Evolutionary conservation across 192 early-diverging fungal genomes (phyloP).

Genomic region (Lobulomyces angularis): DNA sequence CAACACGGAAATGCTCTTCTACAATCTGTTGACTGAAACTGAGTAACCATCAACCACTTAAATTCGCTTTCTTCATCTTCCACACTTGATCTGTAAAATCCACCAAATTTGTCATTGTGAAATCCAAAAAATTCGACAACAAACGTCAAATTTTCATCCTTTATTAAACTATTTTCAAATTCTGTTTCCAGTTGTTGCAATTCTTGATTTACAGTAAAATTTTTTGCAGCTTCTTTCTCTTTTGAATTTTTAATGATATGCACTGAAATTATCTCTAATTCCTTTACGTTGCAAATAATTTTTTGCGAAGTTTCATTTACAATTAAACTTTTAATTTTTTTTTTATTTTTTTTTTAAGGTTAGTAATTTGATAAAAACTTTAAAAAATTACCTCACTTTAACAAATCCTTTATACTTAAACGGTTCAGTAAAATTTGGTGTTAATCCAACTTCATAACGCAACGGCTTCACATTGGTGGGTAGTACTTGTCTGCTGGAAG

Average conservation of each 20-base stretch:
- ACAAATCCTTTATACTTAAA: constrained; percentile 80
- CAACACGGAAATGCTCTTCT: constrained; percentile 91
- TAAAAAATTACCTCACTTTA: constrained; percentile 47
- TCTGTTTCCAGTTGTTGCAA: too few relatives aligned
- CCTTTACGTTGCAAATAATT: constrained; percentile 29
- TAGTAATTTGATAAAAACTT: too few relatives aligned
- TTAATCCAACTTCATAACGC: constrained; percentile 70
- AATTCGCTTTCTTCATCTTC: constrained; percentile 32
- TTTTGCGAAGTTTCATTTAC: constrained; percentile 24
- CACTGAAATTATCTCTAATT: too few relatives aligned
- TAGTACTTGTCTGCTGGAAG: too few relatives aligned
- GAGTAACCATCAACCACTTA: constrained; percentile 74
- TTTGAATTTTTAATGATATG: too few relatives aligned
- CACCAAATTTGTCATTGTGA: constrained; percentile 79
- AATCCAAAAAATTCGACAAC: constrained; percentile 35
- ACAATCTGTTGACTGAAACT: constrained; percentile 89
- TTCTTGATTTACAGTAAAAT: too few relatives aligned
- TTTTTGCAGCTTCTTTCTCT: too few relatives aligned
- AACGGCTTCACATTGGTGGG: constrained; percentile 73
- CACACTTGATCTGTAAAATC: constrained; percentile 84
- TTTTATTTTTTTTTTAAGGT: too few relatives aligned
- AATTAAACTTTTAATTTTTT: too few relatives aligned
- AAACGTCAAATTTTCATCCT: too few relatives aligned
- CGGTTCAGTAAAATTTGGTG: constrained; percentile 58
- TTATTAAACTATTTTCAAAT: too few relatives aligned